Conservation (phyloP, 805 yeast genomes). For the Torulaspora gathmanii region DNA sequence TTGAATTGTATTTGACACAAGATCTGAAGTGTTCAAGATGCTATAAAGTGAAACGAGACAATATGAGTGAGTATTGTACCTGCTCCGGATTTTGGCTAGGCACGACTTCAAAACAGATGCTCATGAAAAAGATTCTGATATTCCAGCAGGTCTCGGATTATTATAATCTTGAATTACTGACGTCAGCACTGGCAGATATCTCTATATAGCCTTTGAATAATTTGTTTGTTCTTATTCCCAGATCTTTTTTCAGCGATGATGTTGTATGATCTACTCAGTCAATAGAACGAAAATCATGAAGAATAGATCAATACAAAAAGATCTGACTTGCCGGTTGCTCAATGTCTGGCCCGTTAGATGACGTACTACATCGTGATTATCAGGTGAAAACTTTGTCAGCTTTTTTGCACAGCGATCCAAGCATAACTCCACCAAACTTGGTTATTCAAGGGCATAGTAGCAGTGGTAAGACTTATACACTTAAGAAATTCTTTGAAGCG, state of each 20-base stretch:
- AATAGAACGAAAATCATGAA: not conserved
- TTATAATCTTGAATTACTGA: constrained; percentile 56
- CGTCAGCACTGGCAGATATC: constrained; percentile 5
- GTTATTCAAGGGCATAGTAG: constrained; percentile 30
- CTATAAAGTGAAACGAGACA: constrained; percentile 56
- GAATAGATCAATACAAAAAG: not conserved
- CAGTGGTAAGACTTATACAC: constrained; percentile 31
- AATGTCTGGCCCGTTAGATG: constrained; percentile 9
- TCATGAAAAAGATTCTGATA: constrained; percentile 44
- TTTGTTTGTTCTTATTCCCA: not conserved
- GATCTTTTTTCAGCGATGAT: not conserved
- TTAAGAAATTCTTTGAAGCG: constrained; percentile 18
- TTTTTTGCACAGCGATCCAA: constrained; percentile 21
- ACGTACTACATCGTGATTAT: constrained; percentile 24
- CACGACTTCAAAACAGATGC: constrained; percentile 43
- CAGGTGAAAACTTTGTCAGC: constrained; percentile 23
- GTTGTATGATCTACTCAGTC: not conserved
- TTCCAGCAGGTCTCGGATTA: constrained; percentile 56
- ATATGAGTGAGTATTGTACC: constrained; percentile 67
- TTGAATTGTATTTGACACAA: constrained; percentile 66
- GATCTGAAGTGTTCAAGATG: constrained; percentile 82
- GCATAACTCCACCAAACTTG: constrained; percentile 24
- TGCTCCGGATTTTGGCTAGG: constrained; percentile 87
- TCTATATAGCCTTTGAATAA: not conserved
- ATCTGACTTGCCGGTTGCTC: not conserved